Evolutionary conservation across 805 yeast genomes (phyloP), one percentile per base, ranked within the genome.

Genomic region (Candida coleopterorum): DNA sequence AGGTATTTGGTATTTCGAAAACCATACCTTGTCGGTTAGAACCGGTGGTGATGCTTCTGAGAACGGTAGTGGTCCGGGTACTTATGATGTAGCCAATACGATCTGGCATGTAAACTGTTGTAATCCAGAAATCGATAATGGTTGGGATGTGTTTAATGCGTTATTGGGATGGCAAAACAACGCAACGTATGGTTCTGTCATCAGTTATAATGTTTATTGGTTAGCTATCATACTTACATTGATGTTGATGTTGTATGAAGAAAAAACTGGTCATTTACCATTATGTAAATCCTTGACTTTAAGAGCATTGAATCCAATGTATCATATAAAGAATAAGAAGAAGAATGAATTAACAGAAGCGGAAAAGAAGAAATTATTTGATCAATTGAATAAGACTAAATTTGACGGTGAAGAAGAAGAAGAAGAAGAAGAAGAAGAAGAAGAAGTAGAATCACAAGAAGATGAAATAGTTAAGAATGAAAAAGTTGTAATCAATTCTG

Each of bases 71-170:
- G 98, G 98, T 49, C 90, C 95, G 29, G 98, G 98, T 56, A 82
- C 97, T 18, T 90, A 90, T 64, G 81, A 90, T 62, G 77, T 90
- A 52, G 52, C 70, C 34, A 74, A 74, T 53, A 64, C 84, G 10
- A 96, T 90, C 18, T 90, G 96, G 89, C 98, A 90, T 66, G 94
- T 90, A 43, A 88, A 90, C 74, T 90, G 97, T 68, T 90, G 97
- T 70, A 88, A 88, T 64, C 97, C 97, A 31, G 89, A 83, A 61
- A 70, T 73, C 41, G 90, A 83, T 63, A 79, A 81, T 50, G 97
- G 97, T 68, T 90, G 97, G 97, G 96, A 88, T 75, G 80, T 90
- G 43, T 90, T 90, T 74, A 90, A 90, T 56, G 86, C 97, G 18
- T 62, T 90, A 39, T 70, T 90, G 45, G 98, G 97, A 44, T 90